A percentile compares a stretch with the other conserved stretches of the same genome.
phyloP scores from a whole-genome alignment of 768 basidiomycete genomes.

The Leccinellum luteum region DNA sequence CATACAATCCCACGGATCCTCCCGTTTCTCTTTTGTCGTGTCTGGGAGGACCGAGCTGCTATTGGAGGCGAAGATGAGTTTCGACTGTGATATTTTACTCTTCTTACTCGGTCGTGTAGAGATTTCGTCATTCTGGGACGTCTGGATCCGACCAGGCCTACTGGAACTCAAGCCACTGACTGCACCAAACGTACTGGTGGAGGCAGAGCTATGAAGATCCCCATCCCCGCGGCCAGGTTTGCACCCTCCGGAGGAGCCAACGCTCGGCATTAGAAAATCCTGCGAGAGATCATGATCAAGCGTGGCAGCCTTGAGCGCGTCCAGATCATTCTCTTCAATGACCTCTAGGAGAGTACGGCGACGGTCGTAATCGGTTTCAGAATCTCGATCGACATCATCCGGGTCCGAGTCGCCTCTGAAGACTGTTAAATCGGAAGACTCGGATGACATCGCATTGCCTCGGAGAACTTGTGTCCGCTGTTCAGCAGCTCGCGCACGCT shows the following conservation, averaged over 20 bases:
- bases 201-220: background rate
- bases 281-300: conserved; percentile 39
- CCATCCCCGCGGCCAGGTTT: conserved; percentile 2
- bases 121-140: background rate
- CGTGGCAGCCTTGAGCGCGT: conserved; percentile 42
- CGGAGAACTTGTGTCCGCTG: conserved; percentile 50
- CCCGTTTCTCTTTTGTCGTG: conserved; percentile 37
- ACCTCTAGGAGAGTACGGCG: conserved; percentile 51
- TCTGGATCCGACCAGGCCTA: background rate
- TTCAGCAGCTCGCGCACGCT: conserved; percentile 75
- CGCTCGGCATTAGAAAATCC: conserved; percentile 46
- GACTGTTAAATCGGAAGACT: conserved; percentile 10
- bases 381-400: conserved; percentile 41
- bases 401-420: conserved; percentile 32
- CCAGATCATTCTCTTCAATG: conserved; percentile 42
- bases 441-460: conserved; percentile 17
- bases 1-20: conserved; percentile 48
- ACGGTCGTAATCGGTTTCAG: conserved; percentile 47
- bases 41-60: background rate
- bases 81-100: conserved; percentile 21
- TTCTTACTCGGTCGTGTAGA: conserved; percentile 15
- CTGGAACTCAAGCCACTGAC: background rate
- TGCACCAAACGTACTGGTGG: background rate
- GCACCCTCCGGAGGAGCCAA: background rate
- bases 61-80: background rate